Conservation (phyloP, 1,139 yeast species). For the Eremothecium cymbalariae region DNA sequence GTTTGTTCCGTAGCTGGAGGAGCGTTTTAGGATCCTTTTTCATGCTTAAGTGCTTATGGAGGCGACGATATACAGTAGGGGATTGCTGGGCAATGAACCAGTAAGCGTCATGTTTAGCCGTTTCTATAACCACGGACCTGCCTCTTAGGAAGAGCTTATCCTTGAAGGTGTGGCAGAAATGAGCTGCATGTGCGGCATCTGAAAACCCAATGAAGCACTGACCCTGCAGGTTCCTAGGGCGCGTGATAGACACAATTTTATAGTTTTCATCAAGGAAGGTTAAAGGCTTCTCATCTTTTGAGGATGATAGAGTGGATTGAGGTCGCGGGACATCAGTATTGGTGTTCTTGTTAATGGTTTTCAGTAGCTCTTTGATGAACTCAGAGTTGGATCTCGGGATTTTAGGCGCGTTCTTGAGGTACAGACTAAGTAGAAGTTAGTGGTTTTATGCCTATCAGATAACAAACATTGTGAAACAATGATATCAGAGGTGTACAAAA, state of each 20-base stretch:
- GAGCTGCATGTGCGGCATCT: constrained; percentile 37
- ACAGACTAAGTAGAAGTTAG: too few relatives aligned
- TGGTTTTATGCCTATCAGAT: too few relatives aligned
- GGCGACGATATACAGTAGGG: background rate
- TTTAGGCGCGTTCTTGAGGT: constrained; percentile 23
- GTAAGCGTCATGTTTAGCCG: constrained; percentile 36
- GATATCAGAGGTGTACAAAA: too few relatives aligned
- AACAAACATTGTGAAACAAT: too few relatives aligned
- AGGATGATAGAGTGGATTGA: background rate
- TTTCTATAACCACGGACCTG: constrained; percentile 42
- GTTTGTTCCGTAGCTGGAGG: constrained; percentile 12
- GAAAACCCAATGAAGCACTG: constrained; percentile 78
- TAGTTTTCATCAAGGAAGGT: constrained; percentile 15
- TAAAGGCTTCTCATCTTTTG: background rate
- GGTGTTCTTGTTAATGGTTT: constrained; percentile 16
- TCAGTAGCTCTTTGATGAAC: constrained; percentile 17
- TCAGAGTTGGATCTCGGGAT: constrained; percentile 22
- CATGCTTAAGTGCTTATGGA: background rate
- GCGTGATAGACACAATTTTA: constrained; percentile 19
- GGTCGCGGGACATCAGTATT: constrained; percentile 14
- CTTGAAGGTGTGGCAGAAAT: constrained; percentile 42
- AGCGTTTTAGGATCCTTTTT: background rate
- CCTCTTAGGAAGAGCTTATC: constrained; percentile 42
- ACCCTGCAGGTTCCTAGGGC: constrained; percentile 48
- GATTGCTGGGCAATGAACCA: background rate